Conservation (phyloP, 441 rosid species). For the Gossypium schwendimanii region DNA sequence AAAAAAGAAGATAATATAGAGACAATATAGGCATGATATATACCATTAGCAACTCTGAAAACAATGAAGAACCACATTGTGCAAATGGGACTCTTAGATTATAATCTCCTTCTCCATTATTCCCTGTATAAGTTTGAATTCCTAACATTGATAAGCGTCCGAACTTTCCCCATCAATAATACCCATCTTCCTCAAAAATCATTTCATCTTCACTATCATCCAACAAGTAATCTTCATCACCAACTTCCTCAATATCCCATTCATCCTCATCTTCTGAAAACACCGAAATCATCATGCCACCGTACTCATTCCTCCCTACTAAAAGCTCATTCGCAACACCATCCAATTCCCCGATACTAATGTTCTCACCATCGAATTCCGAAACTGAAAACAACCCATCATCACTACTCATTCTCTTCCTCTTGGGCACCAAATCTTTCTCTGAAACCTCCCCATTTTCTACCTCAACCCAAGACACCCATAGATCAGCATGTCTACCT, state of each 20-base stretch:
- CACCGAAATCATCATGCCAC: constrained; percentile 42
- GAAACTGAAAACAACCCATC: constrained; percentile 42
- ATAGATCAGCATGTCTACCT: constrained; percentile 72
- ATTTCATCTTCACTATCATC: constrained; percentile 43
- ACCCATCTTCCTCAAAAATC: constrained; percentile 26
- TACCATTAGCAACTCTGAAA: not conserved
- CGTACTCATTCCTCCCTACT: constrained; percentile 35
- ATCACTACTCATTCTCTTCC: constrained; percentile 23
- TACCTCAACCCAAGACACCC: constrained; percentile 81
- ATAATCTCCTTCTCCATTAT: not conserved
- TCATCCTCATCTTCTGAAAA: constrained; percentile 64
- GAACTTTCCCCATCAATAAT: constrained; percentile 12
- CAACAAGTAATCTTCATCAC: constrained; percentile 27
- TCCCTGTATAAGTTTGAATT: not conserved
- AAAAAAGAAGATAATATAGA: not conserved
- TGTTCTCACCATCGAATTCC: constrained; percentile 29
- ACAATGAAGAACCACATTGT: not conserved
- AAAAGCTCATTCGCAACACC: constrained; percentile 35
- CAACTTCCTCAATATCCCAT: constrained; percentile 22
- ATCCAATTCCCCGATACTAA: constrained; percentile 27
- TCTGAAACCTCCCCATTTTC: constrained; percentile 65
- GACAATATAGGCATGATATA: not conserved
- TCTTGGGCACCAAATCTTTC: constrained; percentile 59
- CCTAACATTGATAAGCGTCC: not conserved
- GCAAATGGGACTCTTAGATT: not conserved